Conservation (phyloP, 31 red algal species). For the Porphyra umbilicalis region DNA sequence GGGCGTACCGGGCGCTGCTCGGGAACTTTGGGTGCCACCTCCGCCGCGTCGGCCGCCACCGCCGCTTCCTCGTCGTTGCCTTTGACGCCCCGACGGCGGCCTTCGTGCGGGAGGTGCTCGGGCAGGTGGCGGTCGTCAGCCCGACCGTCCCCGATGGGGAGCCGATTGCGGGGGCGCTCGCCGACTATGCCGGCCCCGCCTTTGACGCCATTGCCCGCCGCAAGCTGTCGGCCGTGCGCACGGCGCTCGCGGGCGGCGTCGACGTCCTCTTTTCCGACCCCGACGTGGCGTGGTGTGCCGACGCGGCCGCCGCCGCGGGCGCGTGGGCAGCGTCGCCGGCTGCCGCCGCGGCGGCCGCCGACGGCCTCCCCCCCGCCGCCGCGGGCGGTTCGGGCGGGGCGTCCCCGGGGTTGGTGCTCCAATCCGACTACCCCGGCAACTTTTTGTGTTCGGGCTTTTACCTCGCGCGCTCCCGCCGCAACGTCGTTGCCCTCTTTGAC, state of each 20-base stretch:
- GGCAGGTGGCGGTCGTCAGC: neutral
- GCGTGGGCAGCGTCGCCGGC: neutral
- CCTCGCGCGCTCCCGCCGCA: slow-evolving; percentile 13
- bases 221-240: slow-evolving; percentile 23
- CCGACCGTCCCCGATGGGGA: neutral
- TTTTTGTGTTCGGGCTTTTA: slow-evolving; percentile 54
- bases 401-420: slow-evolving; percentile 11
- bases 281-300: slow-evolving; percentile 50
- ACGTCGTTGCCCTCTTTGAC: slow-evolving; percentile 21
- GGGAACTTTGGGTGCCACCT: slow-evolving; percentile 28
- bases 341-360: no score
- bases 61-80: slow-evolving; percentile 11
- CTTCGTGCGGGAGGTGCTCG: neutral
- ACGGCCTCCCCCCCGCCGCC: no score
- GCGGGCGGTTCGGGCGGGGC: slow-evolving; percentile 1
- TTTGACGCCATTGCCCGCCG: slow-evolving; percentile 32
- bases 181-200: slow-evolving; percentile 4
- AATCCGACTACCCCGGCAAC: slow-evolving; percentile 21
- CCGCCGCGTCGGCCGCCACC: neutral
- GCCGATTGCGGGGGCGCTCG: neutral
- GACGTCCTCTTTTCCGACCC: slow-evolving; percentile 61
- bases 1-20: slow-evolving; percentile 26
- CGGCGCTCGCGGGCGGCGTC: slow-evolving; percentile 9
- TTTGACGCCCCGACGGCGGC: slow-evolving; percentile 9
- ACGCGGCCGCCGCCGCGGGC: slow-evolving; percentile 2